Percentiles rank a stretch among this genome's conserved stretches.
phyloP scores from a whole-genome alignment of 2,329 filamentous ascomycete genomes.

The Colletotrichum sp. region DNA sequence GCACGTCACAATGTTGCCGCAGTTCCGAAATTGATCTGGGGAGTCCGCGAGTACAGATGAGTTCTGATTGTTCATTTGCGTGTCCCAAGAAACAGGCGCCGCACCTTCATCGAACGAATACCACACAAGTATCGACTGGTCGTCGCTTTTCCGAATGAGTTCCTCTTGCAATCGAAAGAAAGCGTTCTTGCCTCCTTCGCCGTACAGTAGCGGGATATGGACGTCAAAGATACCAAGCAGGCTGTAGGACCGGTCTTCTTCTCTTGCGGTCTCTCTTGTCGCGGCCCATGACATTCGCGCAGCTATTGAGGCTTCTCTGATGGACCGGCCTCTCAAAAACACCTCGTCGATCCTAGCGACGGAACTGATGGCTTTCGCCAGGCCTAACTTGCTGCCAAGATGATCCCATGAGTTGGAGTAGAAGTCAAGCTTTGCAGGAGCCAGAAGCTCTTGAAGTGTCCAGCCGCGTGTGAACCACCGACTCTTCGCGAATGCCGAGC shows the following conservation, averaged over 20 bases:
- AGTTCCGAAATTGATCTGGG: too few species aligned
- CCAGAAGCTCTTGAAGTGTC: constrained; percentile 29
- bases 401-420: neutral
- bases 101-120: neutral
- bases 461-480: constrained; percentile 13
- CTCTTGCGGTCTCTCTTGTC: neutral
- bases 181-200: neutral
- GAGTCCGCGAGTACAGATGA: too few species aligned
- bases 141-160: neutral
- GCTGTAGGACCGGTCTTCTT: neutral
- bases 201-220: neutral
- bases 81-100: too few species aligned
- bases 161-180: neutral
- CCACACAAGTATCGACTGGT: neutral
- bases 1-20: too few species aligned
- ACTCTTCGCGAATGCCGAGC: neutral
- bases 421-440: constrained; percentile 24
- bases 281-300: neutral
- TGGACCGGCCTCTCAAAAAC: neutral
- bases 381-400: neutral
- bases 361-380: neutral
- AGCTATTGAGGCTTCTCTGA: neutral
- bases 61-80: too few species aligned
- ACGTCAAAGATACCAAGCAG: neutral
- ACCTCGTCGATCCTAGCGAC: neutral